Evolutionary conservation across 2,329 filamentous ascomycete species (phyloP).

Genomic region (Arthroderma sp.): DNA sequence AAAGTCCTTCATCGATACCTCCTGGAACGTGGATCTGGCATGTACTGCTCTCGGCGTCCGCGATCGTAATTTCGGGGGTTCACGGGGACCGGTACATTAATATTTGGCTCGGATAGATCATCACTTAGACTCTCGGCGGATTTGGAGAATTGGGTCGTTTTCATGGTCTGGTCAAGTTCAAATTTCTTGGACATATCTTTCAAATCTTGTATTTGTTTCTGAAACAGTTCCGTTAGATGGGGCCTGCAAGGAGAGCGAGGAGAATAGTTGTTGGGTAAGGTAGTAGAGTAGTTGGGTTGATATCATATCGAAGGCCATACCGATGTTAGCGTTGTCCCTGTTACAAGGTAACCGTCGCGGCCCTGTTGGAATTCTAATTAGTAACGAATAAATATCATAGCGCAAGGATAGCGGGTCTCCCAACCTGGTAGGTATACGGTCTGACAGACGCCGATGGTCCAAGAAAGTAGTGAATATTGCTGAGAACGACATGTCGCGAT

Average conservation of each 20-base stretch:
- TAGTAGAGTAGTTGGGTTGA: constrained; percentile 1
- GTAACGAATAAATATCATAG: neutral
- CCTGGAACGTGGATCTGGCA: constrained; percentile 8
- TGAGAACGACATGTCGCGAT: constrained; percentile 36
- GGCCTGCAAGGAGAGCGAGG: neutral
- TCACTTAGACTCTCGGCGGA: constrained; percentile 14
- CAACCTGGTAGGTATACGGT: constrained; percentile 35
- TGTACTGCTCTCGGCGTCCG: constrained; percentile 7
- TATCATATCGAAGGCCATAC: constrained; percentile 17
- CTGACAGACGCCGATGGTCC: constrained; percentile 34
- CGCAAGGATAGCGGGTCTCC: constrained; percentile 2
- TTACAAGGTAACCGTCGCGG: constrained; percentile 37
- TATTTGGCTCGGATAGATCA: constrained; percentile 23
- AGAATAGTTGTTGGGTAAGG: neutral
- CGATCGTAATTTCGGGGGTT: constrained; percentile 18
- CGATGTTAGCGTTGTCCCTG: constrained; percentile 33
- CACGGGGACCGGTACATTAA: constrained; percentile 31
- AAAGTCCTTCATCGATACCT: constrained; percentile 8
- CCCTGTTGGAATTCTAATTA: constrained; percentile 20
- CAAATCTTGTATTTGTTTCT: constrained; percentile 40
- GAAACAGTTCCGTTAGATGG: constrained; percentile 6
- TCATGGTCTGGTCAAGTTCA: constrained; percentile 33
- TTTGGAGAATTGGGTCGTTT: constrained; percentile 22
- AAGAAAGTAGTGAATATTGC: constrained; percentile 36
- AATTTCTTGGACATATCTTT: constrained; percentile 34